Conservation (phyloP, 352 stramenopile species). For the Hyaloperonospora brassicae region DNA sequence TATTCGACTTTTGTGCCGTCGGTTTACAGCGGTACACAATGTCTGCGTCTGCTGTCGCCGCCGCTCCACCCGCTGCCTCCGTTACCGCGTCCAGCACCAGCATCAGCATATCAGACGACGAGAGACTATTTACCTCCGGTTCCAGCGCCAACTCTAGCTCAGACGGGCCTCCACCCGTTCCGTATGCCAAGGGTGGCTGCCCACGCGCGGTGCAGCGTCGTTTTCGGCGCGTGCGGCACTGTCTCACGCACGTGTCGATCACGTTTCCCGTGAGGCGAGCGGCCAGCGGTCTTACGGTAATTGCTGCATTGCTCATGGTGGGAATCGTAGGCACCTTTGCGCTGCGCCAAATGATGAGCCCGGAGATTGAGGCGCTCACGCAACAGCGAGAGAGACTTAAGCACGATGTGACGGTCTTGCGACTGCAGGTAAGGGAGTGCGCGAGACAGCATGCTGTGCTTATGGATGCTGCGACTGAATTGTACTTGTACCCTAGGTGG, state of each 20-base stretch:
- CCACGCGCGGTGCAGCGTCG: conserved; percentile 16
- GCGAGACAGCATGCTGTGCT: neutral
- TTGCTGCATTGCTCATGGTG: conserved; percentile 46
- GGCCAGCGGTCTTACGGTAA: conserved; percentile 38
- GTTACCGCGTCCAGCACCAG: conserved; percentile 13
- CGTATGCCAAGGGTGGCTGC: conserved; percentile 14
- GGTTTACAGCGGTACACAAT: conserved; percentile 8
- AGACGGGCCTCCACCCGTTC: conserved; percentile 1
- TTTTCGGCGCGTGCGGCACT: conserved; percentile 20
- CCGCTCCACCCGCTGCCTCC: conserved; percentile 1
- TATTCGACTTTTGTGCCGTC: conserved; percentile 10
- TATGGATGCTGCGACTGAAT: conserved; percentile 5
- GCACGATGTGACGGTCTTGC: conserved; percentile 37
- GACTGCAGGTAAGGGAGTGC: conserved; percentile 30
- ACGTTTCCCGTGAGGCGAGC: conserved; percentile 21
- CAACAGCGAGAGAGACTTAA: conserved; percentile 50
- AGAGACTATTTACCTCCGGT: conserved; percentile 15
- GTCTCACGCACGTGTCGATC: conserved; percentile 27
- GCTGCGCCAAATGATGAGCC: conserved; percentile 68
- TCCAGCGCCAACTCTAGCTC: conserved; percentile 11
- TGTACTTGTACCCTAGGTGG: conserved; percentile 27
- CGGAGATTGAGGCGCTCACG: conserved; percentile 61
- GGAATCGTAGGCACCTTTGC: conserved; percentile 58
- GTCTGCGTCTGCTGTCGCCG: conserved; percentile 10
- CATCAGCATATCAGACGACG: conserved; percentile 24